phyloP scores from a whole-genome alignment of 345 rosid species.

The Dovyalis caffra region DNA sequence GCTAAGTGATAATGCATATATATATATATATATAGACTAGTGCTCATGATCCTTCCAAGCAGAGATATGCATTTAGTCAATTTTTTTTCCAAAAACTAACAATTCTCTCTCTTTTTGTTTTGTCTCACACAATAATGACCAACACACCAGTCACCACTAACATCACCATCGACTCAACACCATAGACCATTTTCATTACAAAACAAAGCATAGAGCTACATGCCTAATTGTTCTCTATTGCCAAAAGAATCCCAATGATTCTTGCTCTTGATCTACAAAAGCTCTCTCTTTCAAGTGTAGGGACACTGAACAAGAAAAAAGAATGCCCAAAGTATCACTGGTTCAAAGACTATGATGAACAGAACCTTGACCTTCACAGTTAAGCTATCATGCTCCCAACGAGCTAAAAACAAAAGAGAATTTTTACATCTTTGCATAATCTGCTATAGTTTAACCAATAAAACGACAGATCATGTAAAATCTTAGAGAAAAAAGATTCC shows the following conservation, averaged over 20 bases:
- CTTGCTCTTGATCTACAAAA: background rate
- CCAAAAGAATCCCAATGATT: background rate
- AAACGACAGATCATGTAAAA: background rate
- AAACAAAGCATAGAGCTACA: background rate
- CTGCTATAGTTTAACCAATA: background rate
- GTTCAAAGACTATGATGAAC: too few relatives aligned
- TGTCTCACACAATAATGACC: background rate
- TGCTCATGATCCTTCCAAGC: too few relatives aligned
- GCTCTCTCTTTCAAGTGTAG: background rate
- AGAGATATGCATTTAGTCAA: too few relatives aligned
- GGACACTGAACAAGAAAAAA: background rate
- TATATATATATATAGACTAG: too few relatives aligned
- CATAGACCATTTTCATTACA: too few relatives aligned
- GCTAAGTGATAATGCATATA: too few relatives aligned
- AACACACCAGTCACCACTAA: background rate
- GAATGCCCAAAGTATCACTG: background rate
- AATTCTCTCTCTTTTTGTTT: background rate
- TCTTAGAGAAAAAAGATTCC: constrained; percentile 1
- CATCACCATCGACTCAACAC: background rate
- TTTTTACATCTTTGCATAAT: background rate
- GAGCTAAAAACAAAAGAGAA: background rate
- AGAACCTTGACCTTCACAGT: background rate
- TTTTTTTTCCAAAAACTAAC: background rate
- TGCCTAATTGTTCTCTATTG: background rate
- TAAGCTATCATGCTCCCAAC: background rate